Evolutionary conservation across 2,329 filamentous ascomycete species (phyloP), one percentile per base, ranked within the genome.

Genomic region (Shiraia sp.): DNA sequence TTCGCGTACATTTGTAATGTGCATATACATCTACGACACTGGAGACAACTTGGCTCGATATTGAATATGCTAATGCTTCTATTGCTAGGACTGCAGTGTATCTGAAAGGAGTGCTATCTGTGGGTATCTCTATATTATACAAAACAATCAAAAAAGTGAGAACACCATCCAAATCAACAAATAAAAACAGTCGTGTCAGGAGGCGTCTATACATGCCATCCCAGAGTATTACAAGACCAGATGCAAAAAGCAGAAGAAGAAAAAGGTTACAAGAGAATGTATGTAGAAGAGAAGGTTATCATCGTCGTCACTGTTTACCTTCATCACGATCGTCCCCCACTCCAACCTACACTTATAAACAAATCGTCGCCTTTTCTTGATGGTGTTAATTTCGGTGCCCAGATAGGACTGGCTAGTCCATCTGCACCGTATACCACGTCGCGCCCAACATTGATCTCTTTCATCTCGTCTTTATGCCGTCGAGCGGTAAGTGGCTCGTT

Each of bases 381-480:
- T 2, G 86, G 86, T 32, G 85, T 88, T 55, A 88, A 58, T 51
- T 77, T 79, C 3, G 84, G 84, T 52, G 82, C 73, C 82, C 83
- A 85, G 1, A 76, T 75, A 0, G 82, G 81, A 40, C 66, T 70
- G 38, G 61, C 65, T 25, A 69, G 38, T 10, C 52, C 53, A 15
- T 56, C 56, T 5, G 47, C 51, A 13, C 51, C 48, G 8, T 48
- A 32, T 22, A 50, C 45, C 9, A 51, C 49, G 12, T 55, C 51
- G 10, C 51, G 29, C 12, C 51, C 51, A 8, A 53, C 46, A 29
- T 55, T 55, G 16, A 53, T 38, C 39, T 53, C 51, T 16, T 17
- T 42, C 51, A 55, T 55, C 17, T 55, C 49, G 6, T 46, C 55
- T 31, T 40, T 40, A 23, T 31, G 36, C 17, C 49, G 36, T 6